Evolutionary conservation across 208 protist species (phyloP).

Genomic region (Porcisia hertigi): DNA sequence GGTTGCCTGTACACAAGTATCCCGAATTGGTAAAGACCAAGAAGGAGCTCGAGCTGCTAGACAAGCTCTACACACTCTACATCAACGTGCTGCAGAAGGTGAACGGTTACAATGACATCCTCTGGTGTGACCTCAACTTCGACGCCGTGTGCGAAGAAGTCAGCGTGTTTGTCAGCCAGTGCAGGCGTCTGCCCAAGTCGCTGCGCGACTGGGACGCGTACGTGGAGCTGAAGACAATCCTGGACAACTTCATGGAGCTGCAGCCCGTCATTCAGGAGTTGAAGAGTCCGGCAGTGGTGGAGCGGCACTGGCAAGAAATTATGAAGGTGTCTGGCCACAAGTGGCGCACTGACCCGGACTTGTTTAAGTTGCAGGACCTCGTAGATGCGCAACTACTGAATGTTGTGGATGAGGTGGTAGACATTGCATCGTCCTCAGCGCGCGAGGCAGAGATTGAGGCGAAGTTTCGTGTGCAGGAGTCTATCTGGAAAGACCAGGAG

Average conservation of each 20-base stretch:
- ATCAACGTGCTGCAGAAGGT: conserved; percentile 95
- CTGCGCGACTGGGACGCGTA: conserved; percentile 95
- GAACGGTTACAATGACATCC: conserved; percentile 93
- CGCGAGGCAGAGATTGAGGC: conserved; percentile 96
- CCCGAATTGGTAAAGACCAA: conserved; percentile 93
- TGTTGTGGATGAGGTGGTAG: conserved; percentile 94
- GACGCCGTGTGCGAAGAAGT: conserved; percentile 94
- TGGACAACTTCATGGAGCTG: conserved; percentile 95
- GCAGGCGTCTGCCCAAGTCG: conserved; percentile 91
- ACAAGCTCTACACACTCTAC: conserved; percentile 96
- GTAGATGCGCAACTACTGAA: conserved; percentile 89
- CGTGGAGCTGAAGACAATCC: conserved; percentile 94
- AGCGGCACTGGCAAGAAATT: conserved; percentile 96
- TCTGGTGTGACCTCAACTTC: conserved; percentile 95
- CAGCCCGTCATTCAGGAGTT: conserved; percentile 94
- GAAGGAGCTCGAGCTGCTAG: conserved; percentile 94
- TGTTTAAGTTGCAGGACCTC: conserved; percentile 95
- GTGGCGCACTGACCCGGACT: conserved; percentile 91
- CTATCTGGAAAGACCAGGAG: conserved; percentile 93
- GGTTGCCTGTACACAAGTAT: conserved; percentile 94
- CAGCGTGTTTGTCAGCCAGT: conserved; percentile 90
- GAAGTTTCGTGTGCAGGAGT: conserved; percentile 91
- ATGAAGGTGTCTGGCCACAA: conserved; percentile 88
- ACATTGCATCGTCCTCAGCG: conserved; percentile 93
- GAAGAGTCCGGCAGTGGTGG: conserved; percentile 91